Conservation (phyloP, 2,329 filamentous ascomycete species). For the Lasiodiplodia gonubiensis region DNA sequence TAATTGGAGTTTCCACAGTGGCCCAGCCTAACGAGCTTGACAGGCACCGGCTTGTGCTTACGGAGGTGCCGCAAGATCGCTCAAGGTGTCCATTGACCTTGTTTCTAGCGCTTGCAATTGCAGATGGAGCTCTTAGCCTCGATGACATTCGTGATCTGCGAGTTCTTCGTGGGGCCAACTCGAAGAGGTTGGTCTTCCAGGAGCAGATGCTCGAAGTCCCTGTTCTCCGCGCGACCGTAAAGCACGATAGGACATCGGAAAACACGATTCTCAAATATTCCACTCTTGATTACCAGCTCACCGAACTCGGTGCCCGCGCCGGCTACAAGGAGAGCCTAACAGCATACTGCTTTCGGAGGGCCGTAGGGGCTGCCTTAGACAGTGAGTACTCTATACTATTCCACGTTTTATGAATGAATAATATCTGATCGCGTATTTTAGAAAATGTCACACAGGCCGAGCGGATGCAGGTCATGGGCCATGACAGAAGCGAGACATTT, state of each 20-base stretch:
- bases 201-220: background rate
- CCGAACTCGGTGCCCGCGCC: background rate
- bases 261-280: background rate
- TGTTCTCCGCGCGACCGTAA: background rate
- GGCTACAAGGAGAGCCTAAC: background rate
- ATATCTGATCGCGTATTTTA: background rate
- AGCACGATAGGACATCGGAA: background rate
- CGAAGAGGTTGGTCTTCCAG: background rate
- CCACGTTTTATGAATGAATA: background rate
- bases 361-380: background rate
- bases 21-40: background rate
- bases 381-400: background rate
- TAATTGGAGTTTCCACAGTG: background rate
- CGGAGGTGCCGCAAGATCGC: background rate
- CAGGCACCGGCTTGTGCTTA: background rate
- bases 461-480: slow-evolving; percentile 4
- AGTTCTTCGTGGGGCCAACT: background rate
- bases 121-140: background rate
- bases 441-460: background rate
- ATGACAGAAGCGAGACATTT: background rate
- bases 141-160: background rate
- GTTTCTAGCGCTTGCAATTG: background rate
- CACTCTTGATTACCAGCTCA: background rate
- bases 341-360: background rate
- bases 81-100: background rate